phyloP scores from a whole-genome alignment of 2,329 filamentous ascomycete species.

The Phialophora expanda region DNA sequence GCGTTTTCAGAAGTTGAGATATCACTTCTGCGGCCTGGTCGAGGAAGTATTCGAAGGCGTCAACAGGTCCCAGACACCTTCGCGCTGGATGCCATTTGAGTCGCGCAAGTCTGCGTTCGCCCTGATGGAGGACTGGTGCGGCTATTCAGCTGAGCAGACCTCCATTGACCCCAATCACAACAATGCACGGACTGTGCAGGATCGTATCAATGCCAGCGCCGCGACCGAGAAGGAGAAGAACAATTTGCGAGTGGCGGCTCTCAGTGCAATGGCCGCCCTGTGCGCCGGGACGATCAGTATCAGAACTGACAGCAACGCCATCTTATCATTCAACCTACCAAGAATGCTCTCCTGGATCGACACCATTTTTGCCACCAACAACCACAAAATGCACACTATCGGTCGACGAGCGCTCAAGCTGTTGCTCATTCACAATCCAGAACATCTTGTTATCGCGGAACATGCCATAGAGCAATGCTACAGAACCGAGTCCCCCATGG shows the following conservation, averaged over 20 bases:
- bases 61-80: conserved; percentile 80
- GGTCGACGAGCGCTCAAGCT: conserved; percentile 88
- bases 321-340: conserved; percentile 87
- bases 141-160: conserved; percentile 89
- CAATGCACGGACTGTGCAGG: conserved; percentile 48
- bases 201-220: conserved; percentile 79
- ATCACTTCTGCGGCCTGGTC: conserved; percentile 91
- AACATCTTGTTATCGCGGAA: conserved; percentile 82
- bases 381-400: conserved; percentile 89
- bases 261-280: conserved; percentile 93
- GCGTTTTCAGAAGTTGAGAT: conserved; percentile 88
- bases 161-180: conserved; percentile 78
- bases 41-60: conserved; percentile 93
- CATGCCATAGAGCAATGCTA: conserved; percentile 94
- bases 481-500: conserved; percentile 76
- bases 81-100: conserved; percentile 97
- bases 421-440: conserved; percentile 85
- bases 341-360: conserved; percentile 96
- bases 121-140: conserved; percentile 99
- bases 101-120: conserved; percentile 93
- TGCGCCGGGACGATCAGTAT: conserved; percentile 82
- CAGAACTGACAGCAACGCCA: conserved; percentile 83
- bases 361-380: conserved; percentile 88
- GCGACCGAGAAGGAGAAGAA: conserved; percentile 97
- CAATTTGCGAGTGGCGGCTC: conserved; percentile 83